Evolutionary conservation across 805 yeast genomes (phyloP).

Genomic region (Ogataea polymorpha): DNA sequence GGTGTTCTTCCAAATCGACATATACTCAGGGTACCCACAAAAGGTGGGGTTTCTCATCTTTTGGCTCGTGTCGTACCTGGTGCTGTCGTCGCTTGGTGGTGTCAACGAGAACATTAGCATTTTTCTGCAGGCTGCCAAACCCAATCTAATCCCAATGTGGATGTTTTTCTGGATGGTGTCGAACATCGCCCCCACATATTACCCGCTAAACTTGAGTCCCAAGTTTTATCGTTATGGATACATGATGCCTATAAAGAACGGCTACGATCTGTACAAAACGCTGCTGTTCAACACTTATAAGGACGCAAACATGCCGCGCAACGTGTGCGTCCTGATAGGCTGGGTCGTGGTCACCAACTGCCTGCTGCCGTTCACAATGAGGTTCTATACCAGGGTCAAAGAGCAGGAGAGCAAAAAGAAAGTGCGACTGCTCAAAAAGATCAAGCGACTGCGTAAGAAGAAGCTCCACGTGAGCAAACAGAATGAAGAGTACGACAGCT

Average conservation of each 20-base stretch:
- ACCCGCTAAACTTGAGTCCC: conserved; percentile 53
- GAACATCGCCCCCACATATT: conserved; percentile 62
- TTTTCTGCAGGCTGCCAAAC: conserved; percentile 45
- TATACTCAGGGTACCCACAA: conserved; percentile 52
- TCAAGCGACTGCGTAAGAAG: conserved; percentile 7
- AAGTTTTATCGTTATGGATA: conserved; percentile 62
- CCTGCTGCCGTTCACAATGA: conserved; percentile 37
- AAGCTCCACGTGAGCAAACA: not conserved
- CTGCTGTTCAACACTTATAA: conserved; percentile 55
- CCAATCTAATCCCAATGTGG: conserved; percentile 66
- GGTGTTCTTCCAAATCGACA: conserved; percentile 61
- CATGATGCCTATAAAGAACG: conserved; percentile 61
- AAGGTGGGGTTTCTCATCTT: conserved; percentile 63
- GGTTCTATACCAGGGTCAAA: conserved; percentile 16
- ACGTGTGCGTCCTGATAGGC: conserved; percentile 52
- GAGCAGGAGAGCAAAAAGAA: conserved; percentile 13
- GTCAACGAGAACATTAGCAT: conserved; percentile 62
- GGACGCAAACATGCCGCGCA: conserved; percentile 52
- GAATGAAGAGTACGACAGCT: not conserved
- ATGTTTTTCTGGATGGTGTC: conserved; percentile 62
- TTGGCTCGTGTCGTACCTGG: conserved; percentile 61
- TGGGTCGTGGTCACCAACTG: conserved; percentile 56
- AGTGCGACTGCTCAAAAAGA: conserved; percentile 13
- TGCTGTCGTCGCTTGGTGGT: conserved; percentile 68
- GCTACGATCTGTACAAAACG: conserved; percentile 54